Percentiles rank a stretch among this genome's conserved stretches.
These are phyloP conservation scores for Lipomyces yamadae DNA, from an alignment of 805 yeast species.

Conservation along the genomic window DNA sequence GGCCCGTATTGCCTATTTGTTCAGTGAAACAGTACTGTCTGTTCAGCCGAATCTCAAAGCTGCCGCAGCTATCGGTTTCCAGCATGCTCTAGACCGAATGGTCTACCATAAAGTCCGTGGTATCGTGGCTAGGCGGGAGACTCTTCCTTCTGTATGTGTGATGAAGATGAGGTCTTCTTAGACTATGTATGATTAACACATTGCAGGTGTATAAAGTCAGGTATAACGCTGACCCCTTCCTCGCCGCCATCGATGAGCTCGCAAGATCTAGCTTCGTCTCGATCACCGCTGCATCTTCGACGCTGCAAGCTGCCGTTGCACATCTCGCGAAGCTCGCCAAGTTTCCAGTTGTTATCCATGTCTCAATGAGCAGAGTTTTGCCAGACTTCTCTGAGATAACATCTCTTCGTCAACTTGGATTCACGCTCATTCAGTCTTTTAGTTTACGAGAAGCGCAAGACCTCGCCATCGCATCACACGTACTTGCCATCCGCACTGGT, in stretches of 20 bases:
- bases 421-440: conserved; percentile 69
- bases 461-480: conserved; percentile 62
- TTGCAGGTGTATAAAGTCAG: conserved; percentile 42
- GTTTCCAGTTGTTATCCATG: conserved; percentile 61
- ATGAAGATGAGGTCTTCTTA: not conserved
- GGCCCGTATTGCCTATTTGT: conserved; percentile 37
- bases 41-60: conserved; percentile 29
- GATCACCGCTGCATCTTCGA: conserved; percentile 58
- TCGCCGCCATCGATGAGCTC: conserved; percentile 49
- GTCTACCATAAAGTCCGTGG: conserved; percentile 31
- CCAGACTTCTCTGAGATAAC: conserved; percentile 72
- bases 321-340: conserved; percentile 52
- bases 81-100: conserved; percentile 28
- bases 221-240: conserved; percentile 60
- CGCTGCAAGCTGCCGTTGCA: conserved; percentile 67
- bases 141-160: conserved; percentile 27
- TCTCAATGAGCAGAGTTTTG: conserved; percentile 43
- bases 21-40: conserved; percentile 33
- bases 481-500: conserved; percentile 55
- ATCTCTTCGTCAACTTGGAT: conserved; percentile 70
- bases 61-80: conserved; percentile 23
- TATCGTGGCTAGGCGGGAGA: conserved; percentile 32
- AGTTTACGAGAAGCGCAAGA: conserved; percentile 57
- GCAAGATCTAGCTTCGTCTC: conserved; percentile 47
- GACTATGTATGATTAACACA: conserved; percentile 3